Evolutionary conservation across 2,329 filamentous ascomycete species (phyloP).

Genomic region (Daldinia sp.): DNA sequence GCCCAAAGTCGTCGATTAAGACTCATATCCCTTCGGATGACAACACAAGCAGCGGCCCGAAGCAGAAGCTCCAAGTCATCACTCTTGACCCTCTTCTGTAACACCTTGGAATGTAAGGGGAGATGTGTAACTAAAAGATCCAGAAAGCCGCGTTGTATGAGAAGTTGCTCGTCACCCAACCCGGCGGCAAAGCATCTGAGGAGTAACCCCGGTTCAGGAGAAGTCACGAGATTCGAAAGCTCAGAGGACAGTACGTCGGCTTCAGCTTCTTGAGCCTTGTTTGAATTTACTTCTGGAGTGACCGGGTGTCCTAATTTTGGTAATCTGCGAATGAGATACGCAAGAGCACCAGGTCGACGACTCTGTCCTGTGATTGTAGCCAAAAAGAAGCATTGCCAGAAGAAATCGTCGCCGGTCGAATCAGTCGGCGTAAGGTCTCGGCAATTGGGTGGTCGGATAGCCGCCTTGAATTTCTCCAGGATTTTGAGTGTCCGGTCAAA

Average conservation of each 20-base stretch:
- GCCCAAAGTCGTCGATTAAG: slow-evolving; percentile 94
- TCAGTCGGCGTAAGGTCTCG: slow-evolving; percentile 65
- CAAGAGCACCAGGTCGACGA: slow-evolving; percentile 85
- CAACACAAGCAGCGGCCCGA: slow-evolving; percentile 85
- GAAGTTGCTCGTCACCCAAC: slow-evolving; percentile 84
- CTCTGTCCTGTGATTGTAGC: slow-evolving; percentile 91
- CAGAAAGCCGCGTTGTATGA: slow-evolving; percentile 94
- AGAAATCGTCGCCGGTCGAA: slow-evolving; percentile 82
- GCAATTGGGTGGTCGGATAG: slow-evolving; percentile 68
- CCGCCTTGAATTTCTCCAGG: slow-evolving; percentile 79
- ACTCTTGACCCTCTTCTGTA: slow-evolving; percentile 79
- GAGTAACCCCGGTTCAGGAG: slow-evolving; percentile 90
- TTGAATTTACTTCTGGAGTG: slow-evolving; percentile 51
- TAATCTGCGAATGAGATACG: slow-evolving; percentile 83
- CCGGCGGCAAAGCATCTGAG: slow-evolving; percentile 93
- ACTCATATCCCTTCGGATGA: slow-evolving; percentile 94
- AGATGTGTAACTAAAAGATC: slow-evolving; percentile 92
- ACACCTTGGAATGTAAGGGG: slow-evolving; percentile 82
- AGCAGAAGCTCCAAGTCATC: slow-evolving; percentile 86
- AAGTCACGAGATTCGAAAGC: slow-evolving; percentile 76
- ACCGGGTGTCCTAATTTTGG: slow-evolving; percentile 72
- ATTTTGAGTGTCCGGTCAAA: slow-evolving; percentile 89
- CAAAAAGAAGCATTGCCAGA: slow-evolving; percentile 98
- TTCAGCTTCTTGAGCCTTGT: slow-evolving; percentile 51
- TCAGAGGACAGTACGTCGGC: slow-evolving; percentile 65